These are phyloP conservation scores for Ophiostoma himal-ulmi DNA, from an alignment of 2,329 filamentous ascomycete genomes.

Conservation along the genomic window DNA sequence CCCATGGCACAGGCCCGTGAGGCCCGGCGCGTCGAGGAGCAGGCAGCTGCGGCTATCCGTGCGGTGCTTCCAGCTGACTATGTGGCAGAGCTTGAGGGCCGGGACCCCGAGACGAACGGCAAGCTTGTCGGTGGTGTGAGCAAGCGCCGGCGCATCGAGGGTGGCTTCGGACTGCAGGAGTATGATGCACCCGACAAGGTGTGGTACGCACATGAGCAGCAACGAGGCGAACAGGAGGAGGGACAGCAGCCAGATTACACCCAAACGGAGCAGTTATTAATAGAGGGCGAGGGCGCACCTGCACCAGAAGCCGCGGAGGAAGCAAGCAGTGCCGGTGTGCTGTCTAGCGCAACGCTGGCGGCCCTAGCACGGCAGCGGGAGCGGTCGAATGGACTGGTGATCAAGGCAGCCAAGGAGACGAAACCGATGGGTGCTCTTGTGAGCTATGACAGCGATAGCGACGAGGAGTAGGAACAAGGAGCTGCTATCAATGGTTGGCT, in stretches of 20 bases:
- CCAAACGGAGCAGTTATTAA: conserved; percentile 31
- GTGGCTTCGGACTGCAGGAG: conserved; percentile 78
- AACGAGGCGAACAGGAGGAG: conserved; percentile 52
- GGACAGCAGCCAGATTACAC: conserved; percentile 48
- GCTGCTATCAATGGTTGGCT: not conserved
- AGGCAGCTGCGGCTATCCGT: conserved; percentile 89
- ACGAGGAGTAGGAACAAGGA: conserved; percentile 17
- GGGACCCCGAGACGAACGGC: conserved; percentile 53
- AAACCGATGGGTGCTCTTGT: conserved; percentile 66
- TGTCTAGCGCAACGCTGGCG: conserved; percentile 75
- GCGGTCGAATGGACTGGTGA: conserved; percentile 47
- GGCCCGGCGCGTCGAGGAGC: conserved; percentile 82
- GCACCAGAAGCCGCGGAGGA: conserved; percentile 42
- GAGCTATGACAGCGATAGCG: conserved; percentile 74
- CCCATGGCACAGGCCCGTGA: conserved; percentile 91
- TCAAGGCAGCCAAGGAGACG: conserved; percentile 49
- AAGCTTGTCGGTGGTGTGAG: conserved; percentile 51
- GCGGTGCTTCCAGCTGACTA: conserved; percentile 83
- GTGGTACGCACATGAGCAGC: conserved; percentile 68
- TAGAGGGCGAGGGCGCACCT: not conserved
- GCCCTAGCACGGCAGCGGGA: conserved; percentile 54
- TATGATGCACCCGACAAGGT: conserved; percentile 93
- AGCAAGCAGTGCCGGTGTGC: conserved; percentile 44
- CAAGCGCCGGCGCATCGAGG: conserved; percentile 85
- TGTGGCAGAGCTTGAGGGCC: conserved; percentile 87